These are phyloP conservation scores for Fusarium abutilonis DNA, from an alignment of 2,329 filamentous ascomycete species.

Conservation along the genomic window DNA sequence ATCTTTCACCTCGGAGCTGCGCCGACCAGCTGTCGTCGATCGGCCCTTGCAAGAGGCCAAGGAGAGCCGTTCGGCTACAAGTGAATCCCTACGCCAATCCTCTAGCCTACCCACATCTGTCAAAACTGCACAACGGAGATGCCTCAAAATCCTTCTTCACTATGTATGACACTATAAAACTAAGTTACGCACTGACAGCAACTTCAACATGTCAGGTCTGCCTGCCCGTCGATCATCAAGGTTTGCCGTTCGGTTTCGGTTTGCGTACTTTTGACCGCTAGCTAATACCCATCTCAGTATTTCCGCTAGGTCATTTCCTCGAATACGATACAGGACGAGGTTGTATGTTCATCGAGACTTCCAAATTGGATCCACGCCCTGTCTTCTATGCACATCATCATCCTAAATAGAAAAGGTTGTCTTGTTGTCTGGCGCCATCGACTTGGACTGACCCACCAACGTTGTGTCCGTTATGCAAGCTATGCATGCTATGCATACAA, in stretches of 20 bases:
- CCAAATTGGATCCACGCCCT: constrained; percentile 1
- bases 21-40: constrained; percentile 31
- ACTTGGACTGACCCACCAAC: constrained; percentile 27
- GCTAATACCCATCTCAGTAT: not conserved
- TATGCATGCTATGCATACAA: constrained; percentile 22
- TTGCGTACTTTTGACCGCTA: not conserved
- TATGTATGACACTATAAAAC: not conserved
- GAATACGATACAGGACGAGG: not conserved
- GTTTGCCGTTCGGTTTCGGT: not conserved
- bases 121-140: constrained; percentile 34
- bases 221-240: not conserved
- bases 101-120: constrained; percentile 35
- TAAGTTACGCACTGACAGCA: constrained; percentile 17
- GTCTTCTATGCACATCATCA: constrained; percentile 31
- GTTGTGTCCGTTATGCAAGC: constrained; percentile 33
- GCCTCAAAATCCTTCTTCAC: constrained; percentile 23
- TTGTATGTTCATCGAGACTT: not conserved
- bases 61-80: constrained; percentile 22
- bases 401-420: constrained; percentile 19
- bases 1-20: constrained; percentile 33
- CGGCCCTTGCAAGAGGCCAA: constrained; percentile 19
- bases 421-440: constrained; percentile 28
- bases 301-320: not conserved
- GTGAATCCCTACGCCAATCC: constrained; percentile 38
- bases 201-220: constrained; percentile 6